Conservation (phyloP, 2,329 filamentous ascomycete species). For the Talaromyces sp. region DNA sequence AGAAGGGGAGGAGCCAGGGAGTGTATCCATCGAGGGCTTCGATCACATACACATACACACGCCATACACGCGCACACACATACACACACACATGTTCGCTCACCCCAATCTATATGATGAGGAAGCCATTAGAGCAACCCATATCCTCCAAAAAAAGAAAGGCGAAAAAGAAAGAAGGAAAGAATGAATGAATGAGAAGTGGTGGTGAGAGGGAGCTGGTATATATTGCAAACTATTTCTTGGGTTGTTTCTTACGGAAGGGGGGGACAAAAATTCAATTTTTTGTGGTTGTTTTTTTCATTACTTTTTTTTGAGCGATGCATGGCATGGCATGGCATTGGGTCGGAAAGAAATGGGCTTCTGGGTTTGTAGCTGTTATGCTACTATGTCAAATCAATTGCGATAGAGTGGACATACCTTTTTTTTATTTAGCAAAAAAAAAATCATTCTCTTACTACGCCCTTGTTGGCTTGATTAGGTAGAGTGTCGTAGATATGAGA, state of each 20-base stretch:
- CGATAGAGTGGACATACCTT: slow-evolving; percentile 20
- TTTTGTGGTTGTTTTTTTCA: slow-evolving; percentile 15
- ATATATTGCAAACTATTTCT: slow-evolving; percentile 19
- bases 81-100: slow-evolving; percentile 9
- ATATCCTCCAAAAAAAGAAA: slow-evolving; percentile 6
- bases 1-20: slow-evolving; percentile 1
- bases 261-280: slow-evolving; percentile 5
- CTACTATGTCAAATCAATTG: slow-evolving; percentile 13
- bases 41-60: slow-evolving; percentile 12
- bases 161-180: no score
- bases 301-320: slow-evolving; percentile 20
- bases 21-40: slow-evolving; percentile 12
- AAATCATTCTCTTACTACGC: neutral
- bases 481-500: neutral
- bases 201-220: slow-evolving; percentile 10
- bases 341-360: slow-evolving; percentile 21
- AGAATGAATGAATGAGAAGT: neutral
- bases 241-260: neutral
- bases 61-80: slow-evolving; percentile 3
- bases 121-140: slow-evolving; percentile 12
- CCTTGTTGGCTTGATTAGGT: neutral
- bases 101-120: neutral
- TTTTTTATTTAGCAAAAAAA: neutral
- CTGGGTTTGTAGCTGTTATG: slow-evolving; percentile 13
- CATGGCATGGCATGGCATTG: slow-evolving; percentile 21